phyloP scores from a whole-genome alignment of 129 eudicot genomes.

The Pseudognaphalium luteoalbum region DNA sequence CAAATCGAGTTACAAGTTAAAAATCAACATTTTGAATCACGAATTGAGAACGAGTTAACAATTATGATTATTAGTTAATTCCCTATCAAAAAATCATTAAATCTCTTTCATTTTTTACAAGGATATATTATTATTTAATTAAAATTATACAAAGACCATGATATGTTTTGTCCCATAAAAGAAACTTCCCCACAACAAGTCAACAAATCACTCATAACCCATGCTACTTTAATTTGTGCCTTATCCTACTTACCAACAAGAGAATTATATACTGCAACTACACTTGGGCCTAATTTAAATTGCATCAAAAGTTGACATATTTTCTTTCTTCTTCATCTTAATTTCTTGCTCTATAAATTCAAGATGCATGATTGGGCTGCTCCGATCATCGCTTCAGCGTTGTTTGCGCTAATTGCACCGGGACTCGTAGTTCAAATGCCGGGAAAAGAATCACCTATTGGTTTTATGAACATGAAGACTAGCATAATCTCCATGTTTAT shows the following conservation, averaged over 20 bases:
- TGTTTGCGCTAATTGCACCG: constrained; percentile 71
- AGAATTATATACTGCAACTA: constrained; percentile 2
- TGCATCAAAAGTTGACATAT: constrained; percentile 17
- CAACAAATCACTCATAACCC: constrained; percentile 6
- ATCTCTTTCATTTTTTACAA: too few relatives aligned
- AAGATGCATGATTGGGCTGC: constrained; percentile 87
- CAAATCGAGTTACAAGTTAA: too few relatives aligned
- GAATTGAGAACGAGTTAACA: too few relatives aligned
- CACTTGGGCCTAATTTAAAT: constrained; percentile 2
- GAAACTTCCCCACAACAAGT: constrained; percentile 3
- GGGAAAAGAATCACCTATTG: constrained; percentile 58
- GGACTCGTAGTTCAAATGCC: constrained; percentile 81
- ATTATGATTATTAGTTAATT: too few relatives aligned
- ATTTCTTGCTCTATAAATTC: constrained; percentile 7
- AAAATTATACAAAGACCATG: neutral
- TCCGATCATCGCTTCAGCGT: constrained; percentile 69
- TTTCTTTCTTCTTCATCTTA: neutral
- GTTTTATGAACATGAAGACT: constrained; percentile 88
- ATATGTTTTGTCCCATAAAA: neutral
- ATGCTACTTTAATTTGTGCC: constrained; percentile 25
- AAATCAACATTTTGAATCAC: too few relatives aligned
- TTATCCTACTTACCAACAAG: constrained; percentile 24
- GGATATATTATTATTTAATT: too few relatives aligned
- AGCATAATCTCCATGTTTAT: constrained; percentile 55
- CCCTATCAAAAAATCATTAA: too few relatives aligned